A percentile compares a stretch with the other conserved stretches of the same genome.
Conservation (phyloP, 805 yeast genomes). For the Hanseniaspora osmophila region DNA sequence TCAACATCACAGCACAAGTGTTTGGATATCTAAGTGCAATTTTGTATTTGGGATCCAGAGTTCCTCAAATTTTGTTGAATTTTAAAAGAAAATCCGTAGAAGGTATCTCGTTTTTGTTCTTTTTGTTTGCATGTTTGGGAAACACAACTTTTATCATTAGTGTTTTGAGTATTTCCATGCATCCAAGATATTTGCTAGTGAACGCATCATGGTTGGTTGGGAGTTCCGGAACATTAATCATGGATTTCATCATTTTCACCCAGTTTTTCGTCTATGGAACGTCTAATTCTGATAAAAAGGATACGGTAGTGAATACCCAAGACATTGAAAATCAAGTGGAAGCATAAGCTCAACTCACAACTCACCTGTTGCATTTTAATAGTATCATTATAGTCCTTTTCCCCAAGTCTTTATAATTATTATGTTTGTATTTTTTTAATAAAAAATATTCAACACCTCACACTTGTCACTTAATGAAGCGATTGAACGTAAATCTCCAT, state of each 20-base stretch:
- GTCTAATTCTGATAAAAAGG: background rate
- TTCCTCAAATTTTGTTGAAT: constrained; percentile 84
- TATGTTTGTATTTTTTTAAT: too few species aligned
- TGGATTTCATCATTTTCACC: constrained; percentile 72
- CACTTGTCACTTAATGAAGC: too few species aligned
- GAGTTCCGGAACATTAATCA: constrained; percentile 67
- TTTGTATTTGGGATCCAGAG: constrained; percentile 70
- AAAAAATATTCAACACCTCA: too few species aligned
- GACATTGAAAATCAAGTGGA: background rate
- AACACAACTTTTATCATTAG: constrained; percentile 82
- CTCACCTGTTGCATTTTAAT: too few species aligned
- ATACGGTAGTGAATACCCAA: background rate
- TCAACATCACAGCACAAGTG: constrained; percentile 68
- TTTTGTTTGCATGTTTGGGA: constrained; percentile 89
- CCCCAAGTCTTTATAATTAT: too few species aligned
- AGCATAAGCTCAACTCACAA: too few species aligned
- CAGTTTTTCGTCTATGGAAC: constrained; percentile 68
- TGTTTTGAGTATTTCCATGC: constrained; percentile 61
- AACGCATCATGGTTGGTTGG: constrained; percentile 92
- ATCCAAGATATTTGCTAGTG: constrained; percentile 54
- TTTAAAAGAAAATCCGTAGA: constrained; percentile 83
- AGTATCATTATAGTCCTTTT: too few species aligned
- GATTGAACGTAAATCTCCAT: too few species aligned
- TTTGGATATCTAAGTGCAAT: constrained; percentile 73
- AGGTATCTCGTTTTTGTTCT: constrained; percentile 86